Base-by-base conservation (phyloP, 2,329 filamentous ascomycete genomes). In the Torrubiellomyces zombiae region DNA sequence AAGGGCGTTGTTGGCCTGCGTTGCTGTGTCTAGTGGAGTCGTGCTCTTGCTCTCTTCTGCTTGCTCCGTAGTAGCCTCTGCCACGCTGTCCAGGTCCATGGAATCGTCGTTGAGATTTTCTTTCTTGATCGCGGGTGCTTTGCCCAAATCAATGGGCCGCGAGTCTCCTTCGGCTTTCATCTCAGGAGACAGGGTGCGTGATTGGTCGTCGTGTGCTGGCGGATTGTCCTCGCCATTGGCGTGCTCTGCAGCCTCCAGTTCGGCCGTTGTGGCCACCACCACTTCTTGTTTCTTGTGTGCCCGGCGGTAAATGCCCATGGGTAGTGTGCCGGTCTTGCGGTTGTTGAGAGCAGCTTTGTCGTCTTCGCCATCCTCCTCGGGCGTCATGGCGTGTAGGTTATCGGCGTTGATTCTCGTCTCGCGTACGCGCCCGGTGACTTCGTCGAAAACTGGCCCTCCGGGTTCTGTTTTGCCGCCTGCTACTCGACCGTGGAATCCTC, bases 371-470 rank as follows among this genome's bases (percentile, higher is more conserved):
- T 55, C 50, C n/a, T 55, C 56, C 13, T 56, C 35, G 27, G 52
- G 38, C 26, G 51, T 35, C 45, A 56, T 45, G 24, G 43, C 38
- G 35, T 61, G 62, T 23, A 71, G 60, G 28, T 57, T 54, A 37
- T 71, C 65, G 34, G 63, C 60, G 35, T 70, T 67, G 40, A 70
- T 61, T 43, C 66, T 49, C 17, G 53, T 36, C 32, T 67, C 60
- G 30, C 51, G 45, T 17, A 39, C 33, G 23, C 36, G 34, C 11
- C 37, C 34, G 10, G 42, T 40, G 11, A 40, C 44, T 22, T 55
- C 48, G 18, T 46, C 45, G 30, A 59, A 57, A 20, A 48, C 53
- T 27, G 47, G 54, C 20, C 42, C 43, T 26, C 59, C 49, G 21
- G 45, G 38, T 27, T 50, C 54, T 17, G 36, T 32, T 19, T 35